These are phyloP conservation scores for Pythium rhizo-oryzae DNA, from an alignment of 352 stramenopile species.

Conservation along the genomic window DNA sequence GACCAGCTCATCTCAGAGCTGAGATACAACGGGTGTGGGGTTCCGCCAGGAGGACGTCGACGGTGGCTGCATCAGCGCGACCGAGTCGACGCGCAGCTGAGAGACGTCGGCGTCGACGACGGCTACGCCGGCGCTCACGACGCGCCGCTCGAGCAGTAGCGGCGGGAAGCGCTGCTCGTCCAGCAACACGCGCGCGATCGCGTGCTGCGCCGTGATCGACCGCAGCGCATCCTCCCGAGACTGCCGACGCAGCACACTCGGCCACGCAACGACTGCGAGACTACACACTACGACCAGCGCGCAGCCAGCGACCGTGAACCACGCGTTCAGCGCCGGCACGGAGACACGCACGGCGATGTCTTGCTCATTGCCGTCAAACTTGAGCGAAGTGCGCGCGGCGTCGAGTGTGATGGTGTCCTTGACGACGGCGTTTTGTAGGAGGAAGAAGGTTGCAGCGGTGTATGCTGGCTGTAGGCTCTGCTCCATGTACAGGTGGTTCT, in stretches of 20 bases:
- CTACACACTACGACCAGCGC: neutral
- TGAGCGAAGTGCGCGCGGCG: neutral
- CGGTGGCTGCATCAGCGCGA: no score
- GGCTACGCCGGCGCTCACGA: neutral
- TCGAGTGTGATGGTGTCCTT: neutral
- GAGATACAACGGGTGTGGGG: neutral
- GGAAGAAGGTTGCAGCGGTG: slow-evolving; percentile 11
- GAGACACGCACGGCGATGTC: slow-evolving; percentile 11
- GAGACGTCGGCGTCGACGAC: neutral
- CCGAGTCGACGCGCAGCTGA: no score
- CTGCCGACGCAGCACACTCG: neutral
- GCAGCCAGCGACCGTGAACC: slow-evolving; percentile 7
- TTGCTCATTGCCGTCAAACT: neutral
- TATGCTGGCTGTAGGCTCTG: slow-evolving; percentile 8
- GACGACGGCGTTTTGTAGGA: slow-evolving; percentile 10
- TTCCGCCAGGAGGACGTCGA: no score
- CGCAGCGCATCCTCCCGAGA: neutral
- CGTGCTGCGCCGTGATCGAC: neutral
- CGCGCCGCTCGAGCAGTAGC: neutral
- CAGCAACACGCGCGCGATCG: slow-evolving; percentile 8
- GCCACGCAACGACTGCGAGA: neutral
- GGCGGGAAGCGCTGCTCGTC: neutral
- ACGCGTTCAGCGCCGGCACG: neutral
- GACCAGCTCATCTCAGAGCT: neutral
- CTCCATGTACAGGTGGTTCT: slow-evolving; percentile 20